These are phyloP conservation scores for Eudorina sp. DNA, from an alignment of 139 green algal species.

Conservation along the genomic window DNA sequence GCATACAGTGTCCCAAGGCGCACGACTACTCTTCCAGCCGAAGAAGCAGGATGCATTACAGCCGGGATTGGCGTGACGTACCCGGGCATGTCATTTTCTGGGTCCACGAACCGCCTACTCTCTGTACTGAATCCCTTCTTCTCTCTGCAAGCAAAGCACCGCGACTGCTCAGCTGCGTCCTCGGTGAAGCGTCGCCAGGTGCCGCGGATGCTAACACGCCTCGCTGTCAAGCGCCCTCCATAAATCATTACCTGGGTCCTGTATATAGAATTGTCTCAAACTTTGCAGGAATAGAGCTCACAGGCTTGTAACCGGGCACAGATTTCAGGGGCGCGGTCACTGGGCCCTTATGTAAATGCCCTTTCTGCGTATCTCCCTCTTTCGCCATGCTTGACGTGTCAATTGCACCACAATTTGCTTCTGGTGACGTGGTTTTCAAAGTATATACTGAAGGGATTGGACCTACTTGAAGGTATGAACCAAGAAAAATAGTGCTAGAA, in stretches of 20 bases:
- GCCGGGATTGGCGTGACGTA: neutral
- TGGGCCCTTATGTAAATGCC: conserved; percentile 21
- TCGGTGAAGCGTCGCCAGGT: neutral
- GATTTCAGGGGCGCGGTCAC: conserved; percentile 24
- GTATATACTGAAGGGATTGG: too few species aligned
- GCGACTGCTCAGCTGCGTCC: too few species aligned
- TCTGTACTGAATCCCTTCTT: conserved; percentile 39
- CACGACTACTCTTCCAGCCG: too few species aligned
- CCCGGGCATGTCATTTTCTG: conserved; percentile 22
- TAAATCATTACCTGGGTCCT: neutral
- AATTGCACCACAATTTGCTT: neutral
- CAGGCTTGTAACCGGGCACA: conserved; percentile 39
- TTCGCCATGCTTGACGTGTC: conserved; percentile 17
- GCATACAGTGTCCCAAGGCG: too few species aligned
- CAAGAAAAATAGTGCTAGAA: too few species aligned
- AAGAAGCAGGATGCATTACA: too few species aligned
- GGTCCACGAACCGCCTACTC: conserved; percentile 6
- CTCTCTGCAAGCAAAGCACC: conserved; percentile 6
- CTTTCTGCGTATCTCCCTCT: neutral
- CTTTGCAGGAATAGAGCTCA: conserved; percentile 33
- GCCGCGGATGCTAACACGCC: neutral
- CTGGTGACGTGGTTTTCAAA: too few species aligned
- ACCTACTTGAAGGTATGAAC: too few species aligned
- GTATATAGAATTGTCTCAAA: conserved; percentile 43
- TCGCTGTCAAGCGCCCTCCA: too few species aligned